phyloP scores from a whole-genome alignment of 1,284 basidiomycete genomes.

The Ustilago bromivora region DNA sequence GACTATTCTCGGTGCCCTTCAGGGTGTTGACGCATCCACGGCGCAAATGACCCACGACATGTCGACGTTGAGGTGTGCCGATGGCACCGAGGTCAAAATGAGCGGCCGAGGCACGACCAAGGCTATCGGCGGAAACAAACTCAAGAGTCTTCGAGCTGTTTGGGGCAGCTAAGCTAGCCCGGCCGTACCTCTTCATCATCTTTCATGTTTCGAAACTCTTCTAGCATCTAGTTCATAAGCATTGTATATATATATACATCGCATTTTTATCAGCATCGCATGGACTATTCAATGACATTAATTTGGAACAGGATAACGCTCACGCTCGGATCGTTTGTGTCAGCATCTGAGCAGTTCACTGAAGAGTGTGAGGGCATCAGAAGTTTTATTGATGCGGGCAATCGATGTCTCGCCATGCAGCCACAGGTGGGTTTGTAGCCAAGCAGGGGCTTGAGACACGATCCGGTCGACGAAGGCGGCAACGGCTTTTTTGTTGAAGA shows the following conservation, averaged over 20 bases:
- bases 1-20: constrained; percentile 35
- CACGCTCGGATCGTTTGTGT: background rate
- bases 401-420: background rate
- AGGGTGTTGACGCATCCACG: constrained; percentile 11
- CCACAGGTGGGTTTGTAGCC: too few species aligned
- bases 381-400: background rate
- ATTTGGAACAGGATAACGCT: background rate
- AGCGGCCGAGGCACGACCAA: constrained; percentile 61
- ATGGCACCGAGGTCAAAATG: constrained; percentile 46
- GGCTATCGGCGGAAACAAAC: constrained; percentile 53
- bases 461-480: background rate
- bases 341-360: background rate
- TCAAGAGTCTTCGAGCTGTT: constrained; percentile 54
- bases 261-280: constrained; percentile 10
- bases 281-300: constrained; percentile 14
- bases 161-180: constrained; percentile 50
- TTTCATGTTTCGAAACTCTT: background rate
- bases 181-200: background rate
- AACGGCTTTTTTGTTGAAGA: background rate
- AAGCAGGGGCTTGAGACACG: background rate
- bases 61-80: constrained; percentile 26
- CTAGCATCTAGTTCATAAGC: constrained; percentile 3
- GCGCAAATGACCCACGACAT: constrained; percentile 12
- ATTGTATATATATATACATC: background rate
- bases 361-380: background rate